These are phyloP conservation scores for Dactylellina haptotyla DNA, from an alignment of 2,329 filamentous ascomycete genomes.

Conservation along the genomic window DNA sequence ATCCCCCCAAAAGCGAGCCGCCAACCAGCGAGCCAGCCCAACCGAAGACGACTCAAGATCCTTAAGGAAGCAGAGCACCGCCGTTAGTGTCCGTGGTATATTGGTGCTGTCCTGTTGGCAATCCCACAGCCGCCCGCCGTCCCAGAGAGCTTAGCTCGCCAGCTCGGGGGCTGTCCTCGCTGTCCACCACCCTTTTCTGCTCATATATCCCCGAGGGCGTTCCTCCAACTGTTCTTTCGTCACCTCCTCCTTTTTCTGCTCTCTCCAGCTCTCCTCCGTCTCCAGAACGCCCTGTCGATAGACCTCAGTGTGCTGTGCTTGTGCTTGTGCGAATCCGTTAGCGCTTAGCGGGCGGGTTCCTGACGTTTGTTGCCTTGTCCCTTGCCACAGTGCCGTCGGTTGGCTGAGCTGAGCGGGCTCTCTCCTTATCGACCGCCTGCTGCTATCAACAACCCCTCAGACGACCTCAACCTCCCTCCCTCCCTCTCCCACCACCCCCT, in stretches of 20 bases:
- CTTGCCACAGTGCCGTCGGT: slow-evolving; percentile 16
- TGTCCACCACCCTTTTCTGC: slow-evolving; percentile 21
- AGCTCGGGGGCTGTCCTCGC: slow-evolving; percentile 11
- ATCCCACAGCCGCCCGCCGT: slow-evolving; percentile 44
- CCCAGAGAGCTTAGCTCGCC: slow-evolving; percentile 42
- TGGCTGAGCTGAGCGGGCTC: too few species aligned
- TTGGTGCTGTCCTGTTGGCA: slow-evolving; percentile 28
- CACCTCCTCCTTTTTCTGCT: neutral
- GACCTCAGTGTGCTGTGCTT: slow-evolving; percentile 21
- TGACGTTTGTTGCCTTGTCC: slow-evolving; percentile 23
- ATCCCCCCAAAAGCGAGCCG: slow-evolving; percentile 32
- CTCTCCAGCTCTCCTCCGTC: too few species aligned
- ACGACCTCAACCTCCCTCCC: slow-evolving; percentile 25
- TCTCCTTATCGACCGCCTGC: slow-evolving; percentile 15
- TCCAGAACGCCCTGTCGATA: too few species aligned
- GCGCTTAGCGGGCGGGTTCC: slow-evolving; percentile 50
- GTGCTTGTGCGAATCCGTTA: neutral
- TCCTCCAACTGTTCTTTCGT: slow-evolving; percentile 13
- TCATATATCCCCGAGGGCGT: slow-evolving; percentile 30
- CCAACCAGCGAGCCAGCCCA: slow-evolving; percentile 1
- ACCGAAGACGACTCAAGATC: neutral
- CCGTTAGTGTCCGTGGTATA: too few species aligned
- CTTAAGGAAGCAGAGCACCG: too few species aligned
- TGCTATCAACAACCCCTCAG: slow-evolving; percentile 44
- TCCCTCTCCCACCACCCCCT: slow-evolving; percentile 20